Percentiles rank a stretch among this genome's conserved stretches.
Conservation (phyloP, 139 green algal species). For the Chlamydomonas asymmetrica region DNA sequence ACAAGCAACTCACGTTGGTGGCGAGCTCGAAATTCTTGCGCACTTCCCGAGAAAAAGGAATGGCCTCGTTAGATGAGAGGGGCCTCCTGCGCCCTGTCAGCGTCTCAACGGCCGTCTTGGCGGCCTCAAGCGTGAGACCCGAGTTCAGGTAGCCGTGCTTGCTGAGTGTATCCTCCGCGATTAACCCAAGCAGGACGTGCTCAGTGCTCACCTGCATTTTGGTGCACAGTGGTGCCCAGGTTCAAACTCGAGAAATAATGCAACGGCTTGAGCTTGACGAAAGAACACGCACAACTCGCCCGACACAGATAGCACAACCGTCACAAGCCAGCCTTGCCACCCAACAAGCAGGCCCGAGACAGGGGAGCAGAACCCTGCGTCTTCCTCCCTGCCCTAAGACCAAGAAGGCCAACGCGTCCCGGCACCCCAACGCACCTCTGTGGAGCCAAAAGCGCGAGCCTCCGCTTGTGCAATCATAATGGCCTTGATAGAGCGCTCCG, state of each 20-base stretch:
- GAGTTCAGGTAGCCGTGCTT: constrained; percentile 74
- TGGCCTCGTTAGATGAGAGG: constrained; percentile 36
- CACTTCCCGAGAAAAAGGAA: constrained; percentile 77
- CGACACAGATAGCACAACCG: neutral
- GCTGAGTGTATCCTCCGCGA: constrained; percentile 66
- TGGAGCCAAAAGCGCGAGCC: constrained; percentile 56
- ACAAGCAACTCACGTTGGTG: constrained; percentile 53
- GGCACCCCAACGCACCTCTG: constrained; percentile 69
- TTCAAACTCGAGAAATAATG: no score
- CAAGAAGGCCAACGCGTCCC: no score
- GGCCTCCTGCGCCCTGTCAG: constrained; percentile 40
- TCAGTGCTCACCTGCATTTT: constrained; percentile 74
- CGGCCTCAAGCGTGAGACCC: constrained; percentile 61
- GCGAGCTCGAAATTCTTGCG: constrained; percentile 85
- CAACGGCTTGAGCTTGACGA: no score
- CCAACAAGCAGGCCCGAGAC: no score
- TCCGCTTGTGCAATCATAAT: constrained; percentile 84
- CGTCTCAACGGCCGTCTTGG: constrained; percentile 39
- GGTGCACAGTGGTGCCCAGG: no score
- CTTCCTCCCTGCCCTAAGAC: no score
- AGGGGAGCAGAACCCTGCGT: no score
- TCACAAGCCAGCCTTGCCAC: neutral
- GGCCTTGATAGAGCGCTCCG: constrained; percentile 82
- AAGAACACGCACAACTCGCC: no score
- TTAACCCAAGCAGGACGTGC: constrained; percentile 88